phyloP scores from a whole-genome alignment of 495 filamentous ascomycete genomes.

The Podospora bellae-mahoneyi region DNA sequence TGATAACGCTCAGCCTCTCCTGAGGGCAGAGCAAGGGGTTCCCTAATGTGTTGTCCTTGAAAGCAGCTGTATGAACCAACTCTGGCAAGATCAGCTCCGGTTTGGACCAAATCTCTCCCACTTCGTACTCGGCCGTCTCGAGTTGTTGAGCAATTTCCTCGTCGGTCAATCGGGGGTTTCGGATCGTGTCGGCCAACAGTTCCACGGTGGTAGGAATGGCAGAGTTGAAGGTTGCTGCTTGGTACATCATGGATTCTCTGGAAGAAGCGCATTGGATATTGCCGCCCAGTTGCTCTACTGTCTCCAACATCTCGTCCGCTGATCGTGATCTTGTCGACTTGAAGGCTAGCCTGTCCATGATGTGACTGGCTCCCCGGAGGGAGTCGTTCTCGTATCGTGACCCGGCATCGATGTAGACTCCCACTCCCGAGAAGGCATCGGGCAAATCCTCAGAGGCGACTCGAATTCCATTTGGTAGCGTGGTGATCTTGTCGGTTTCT shows the following conservation, averaged over 20 bases:
- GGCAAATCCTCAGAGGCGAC: slow-evolving; percentile 95
- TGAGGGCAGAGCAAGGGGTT: slow-evolving; percentile 89
- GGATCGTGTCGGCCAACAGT: slow-evolving; percentile 90
- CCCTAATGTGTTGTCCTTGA: slow-evolving; percentile 90
- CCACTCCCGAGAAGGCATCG: slow-evolving; percentile 90
- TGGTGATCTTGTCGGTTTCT: slow-evolving; percentile 84
- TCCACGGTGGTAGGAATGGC: slow-evolving; percentile 79
- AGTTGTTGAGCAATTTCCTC: slow-evolving; percentile 84
- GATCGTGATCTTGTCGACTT: slow-evolving; percentile 77
- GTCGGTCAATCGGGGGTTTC: slow-evolving; percentile 83
- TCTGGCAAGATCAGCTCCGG: slow-evolving; percentile 95
- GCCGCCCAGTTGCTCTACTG: slow-evolving; percentile 80
- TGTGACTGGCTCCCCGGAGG: slow-evolving; percentile 87
- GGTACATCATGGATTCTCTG: slow-evolving; percentile 96
- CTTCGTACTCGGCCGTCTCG: slow-evolving; percentile 89
- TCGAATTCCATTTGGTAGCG: slow-evolving; percentile 86
- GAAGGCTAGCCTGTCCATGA: slow-evolving; percentile 93
- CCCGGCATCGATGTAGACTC: slow-evolving; percentile 94
- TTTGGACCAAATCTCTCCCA: slow-evolving; percentile 96
- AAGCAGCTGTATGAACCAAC: slow-evolving; percentile 90
- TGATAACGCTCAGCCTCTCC: slow-evolving; percentile 74
- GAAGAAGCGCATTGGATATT: slow-evolving; percentile 97
- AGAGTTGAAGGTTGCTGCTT: slow-evolving; percentile 95
- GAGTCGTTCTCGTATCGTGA: slow-evolving; percentile 89
- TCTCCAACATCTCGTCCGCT: slow-evolving; percentile 81